phyloP scores from a whole-genome alignment of 805 yeast genomes.

The Saccharomycopsis javanensis region DNA sequence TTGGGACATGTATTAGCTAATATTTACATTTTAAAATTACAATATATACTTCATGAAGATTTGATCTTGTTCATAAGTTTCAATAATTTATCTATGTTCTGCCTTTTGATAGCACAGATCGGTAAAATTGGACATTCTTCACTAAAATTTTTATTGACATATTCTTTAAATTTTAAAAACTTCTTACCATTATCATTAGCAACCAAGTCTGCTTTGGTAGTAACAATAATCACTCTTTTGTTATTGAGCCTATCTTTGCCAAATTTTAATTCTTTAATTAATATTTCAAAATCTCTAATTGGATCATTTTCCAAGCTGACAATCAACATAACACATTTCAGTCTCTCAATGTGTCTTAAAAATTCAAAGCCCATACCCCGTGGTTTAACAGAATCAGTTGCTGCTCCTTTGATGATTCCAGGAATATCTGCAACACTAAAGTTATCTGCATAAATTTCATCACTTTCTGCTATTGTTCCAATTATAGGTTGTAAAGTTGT shows the following conservation, averaged over 20 bases:
- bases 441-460: conserved; percentile 26
- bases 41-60: background rate
- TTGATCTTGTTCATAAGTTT: background rate
- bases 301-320: conserved; percentile 69
- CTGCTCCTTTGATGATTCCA: conserved; percentile 86
- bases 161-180: conserved; percentile 36
- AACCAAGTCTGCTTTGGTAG: conserved; percentile 86
- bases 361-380: conserved; percentile 93
- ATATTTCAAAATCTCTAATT: conserved; percentile 47
- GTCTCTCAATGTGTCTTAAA: conserved; percentile 83
- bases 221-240: conserved; percentile 67
- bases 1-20: background rate
- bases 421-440: conserved; percentile 98
- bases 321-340: conserved; percentile 83
- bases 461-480: conserved; percentile 61
- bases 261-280: conserved; percentile 52
- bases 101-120: conserved; percentile 66
- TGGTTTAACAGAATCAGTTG: conserved; percentile 36
- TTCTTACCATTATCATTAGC: conserved; percentile 34
- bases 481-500: conserved; percentile 88
- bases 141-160: conserved; percentile 28
- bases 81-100: conserved; percentile 46
- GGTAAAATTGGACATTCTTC: conserved; percentile 69
- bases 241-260: conserved; percentile 50
- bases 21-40: background rate